These are phyloP conservation scores for Penicillium cosmopolitanum DNA, from an alignment of 495 filamentous ascomycete species.

Conservation along the genomic window DNA sequence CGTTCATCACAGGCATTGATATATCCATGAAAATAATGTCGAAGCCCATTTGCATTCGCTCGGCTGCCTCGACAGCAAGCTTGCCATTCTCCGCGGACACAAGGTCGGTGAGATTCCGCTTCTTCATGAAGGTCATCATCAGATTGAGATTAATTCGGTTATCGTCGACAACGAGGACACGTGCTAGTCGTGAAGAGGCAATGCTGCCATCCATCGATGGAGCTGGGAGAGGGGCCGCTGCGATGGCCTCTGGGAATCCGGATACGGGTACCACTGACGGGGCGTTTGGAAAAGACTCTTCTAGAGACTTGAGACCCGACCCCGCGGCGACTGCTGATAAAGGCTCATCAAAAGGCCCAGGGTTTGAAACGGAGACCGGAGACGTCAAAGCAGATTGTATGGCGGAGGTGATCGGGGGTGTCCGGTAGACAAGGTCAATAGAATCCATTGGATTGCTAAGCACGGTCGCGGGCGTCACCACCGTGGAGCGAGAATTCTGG, in stretches of 20 bases:
- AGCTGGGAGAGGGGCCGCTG: constrained; percentile 15
- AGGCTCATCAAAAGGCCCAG: not conserved
- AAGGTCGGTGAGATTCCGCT: constrained; percentile 43
- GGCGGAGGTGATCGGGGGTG: constrained; percentile 8
- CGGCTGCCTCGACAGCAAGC: constrained; percentile 54
- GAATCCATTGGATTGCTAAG: constrained; percentile 21
- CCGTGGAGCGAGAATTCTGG: constrained; percentile 21
- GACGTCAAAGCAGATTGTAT: not conserved
- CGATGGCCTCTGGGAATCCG: constrained; percentile 13
- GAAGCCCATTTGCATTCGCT: constrained; percentile 44
- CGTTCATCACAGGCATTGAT: constrained; percentile 78
- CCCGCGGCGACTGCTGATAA: not conserved
- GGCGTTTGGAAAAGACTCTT: not conserved
- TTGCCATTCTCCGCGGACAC: constrained; percentile 57
- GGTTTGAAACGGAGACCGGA: not conserved
- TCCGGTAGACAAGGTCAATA: constrained; percentile 13
- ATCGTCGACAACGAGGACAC: constrained; percentile 71
- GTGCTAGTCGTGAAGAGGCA: constrained; percentile 16
- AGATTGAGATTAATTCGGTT: constrained; percentile 77
- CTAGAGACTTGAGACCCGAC: not conserved
- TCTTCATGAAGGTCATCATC: constrained; percentile 63
- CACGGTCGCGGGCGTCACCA: constrained; percentile 17
- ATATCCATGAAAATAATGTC: constrained; percentile 70
- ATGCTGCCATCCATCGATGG: constrained; percentile 8
- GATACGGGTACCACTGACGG: constrained; percentile 16